These are phyloP conservation scores for Aspergillus neoniger DNA, from an alignment of 2,329 filamentous ascomycete species.

Conservation along the genomic window DNA sequence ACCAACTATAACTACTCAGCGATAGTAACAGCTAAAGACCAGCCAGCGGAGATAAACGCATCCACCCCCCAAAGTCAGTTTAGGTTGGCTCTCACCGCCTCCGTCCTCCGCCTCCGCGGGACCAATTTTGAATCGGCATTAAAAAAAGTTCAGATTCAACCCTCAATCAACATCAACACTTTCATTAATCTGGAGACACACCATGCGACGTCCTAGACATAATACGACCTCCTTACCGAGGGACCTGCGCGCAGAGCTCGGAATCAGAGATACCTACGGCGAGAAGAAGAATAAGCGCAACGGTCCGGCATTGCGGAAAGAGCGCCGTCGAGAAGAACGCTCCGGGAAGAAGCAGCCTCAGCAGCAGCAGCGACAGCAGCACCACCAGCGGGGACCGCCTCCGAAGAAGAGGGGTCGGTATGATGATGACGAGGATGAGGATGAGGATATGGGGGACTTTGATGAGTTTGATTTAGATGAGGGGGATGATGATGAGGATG, in stretches of 20 bases:
- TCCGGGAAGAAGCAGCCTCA: slow-evolving; percentile 57
- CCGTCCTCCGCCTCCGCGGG: slow-evolving; percentile 26
- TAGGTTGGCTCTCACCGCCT: slow-evolving; percentile 22
- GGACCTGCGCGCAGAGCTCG: slow-evolving; percentile 42
- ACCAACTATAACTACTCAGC: too few relatives aligned
- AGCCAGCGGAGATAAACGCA: too few relatives aligned
- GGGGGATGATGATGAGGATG: slow-evolving; percentile 15
- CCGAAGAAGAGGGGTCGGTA: slow-evolving; percentile 19
- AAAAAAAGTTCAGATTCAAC: slow-evolving; percentile 24
- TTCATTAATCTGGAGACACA: neutral
- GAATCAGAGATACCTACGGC: slow-evolving; percentile 39
- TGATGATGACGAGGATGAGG: slow-evolving; percentile 22
- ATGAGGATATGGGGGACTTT: slow-evolving; percentile 32
- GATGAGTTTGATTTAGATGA: slow-evolving; percentile 26
- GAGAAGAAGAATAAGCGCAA: slow-evolving; percentile 34
- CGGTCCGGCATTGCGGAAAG: slow-evolving; percentile 55
- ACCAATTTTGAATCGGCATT: slow-evolving; percentile 21
- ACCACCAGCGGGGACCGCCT: slow-evolving; percentile 22
- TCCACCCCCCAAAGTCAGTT: neutral
- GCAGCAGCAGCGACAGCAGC: too few relatives aligned
- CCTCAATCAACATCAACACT: neutral
- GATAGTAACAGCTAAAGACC: too few relatives aligned
- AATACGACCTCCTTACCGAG: slow-evolving; percentile 47
- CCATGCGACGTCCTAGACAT: slow-evolving; percentile 40
- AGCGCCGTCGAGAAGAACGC: slow-evolving; percentile 67